Percentiles rank a stretch among this genome's conserved stretches.
Conservation (phyloP, 768 basidiomycete species). For the Tricholoma terreum region DNA sequence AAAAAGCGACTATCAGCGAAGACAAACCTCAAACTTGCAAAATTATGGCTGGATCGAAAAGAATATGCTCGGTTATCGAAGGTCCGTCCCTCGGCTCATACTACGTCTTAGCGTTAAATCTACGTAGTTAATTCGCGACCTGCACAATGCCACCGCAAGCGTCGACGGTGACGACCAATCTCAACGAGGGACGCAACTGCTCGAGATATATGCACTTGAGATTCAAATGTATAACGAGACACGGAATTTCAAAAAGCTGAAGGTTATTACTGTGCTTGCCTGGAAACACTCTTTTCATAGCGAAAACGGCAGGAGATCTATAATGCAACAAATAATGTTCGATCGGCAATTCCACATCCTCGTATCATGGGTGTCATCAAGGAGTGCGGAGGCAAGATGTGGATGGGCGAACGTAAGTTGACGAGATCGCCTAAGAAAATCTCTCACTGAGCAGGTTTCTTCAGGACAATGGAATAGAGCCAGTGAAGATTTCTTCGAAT, state of each 20-base stretch:
- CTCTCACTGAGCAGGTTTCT: conserved; percentile 1
- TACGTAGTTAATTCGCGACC: conserved; percentile 69
- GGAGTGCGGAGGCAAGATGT: conserved; percentile 99
- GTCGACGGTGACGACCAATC: conserved; percentile 80
- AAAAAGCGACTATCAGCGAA: conserved; percentile 90
- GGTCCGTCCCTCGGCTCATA: conserved; percentile 37
- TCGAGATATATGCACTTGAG: conserved; percentile 97
- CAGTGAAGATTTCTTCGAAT: conserved; percentile 98
- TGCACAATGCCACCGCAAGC: conserved; percentile 61
- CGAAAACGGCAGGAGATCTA: conserved; percentile 77
- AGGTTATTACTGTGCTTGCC: conserved; percentile 43
- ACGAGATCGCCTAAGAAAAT: neutral
- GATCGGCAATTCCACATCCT: conserved; percentile 96
- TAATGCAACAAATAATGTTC: conserved; percentile 88
- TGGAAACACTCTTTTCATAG: neutral
- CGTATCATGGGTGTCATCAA: conserved; percentile 99
- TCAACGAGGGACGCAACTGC: conserved; percentile 88
- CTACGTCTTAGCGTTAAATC: neutral
- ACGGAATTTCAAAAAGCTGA: conserved; percentile 92
- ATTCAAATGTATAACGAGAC: conserved; percentile 99
- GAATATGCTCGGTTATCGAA: conserved; percentile 84
- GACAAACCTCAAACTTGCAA: conserved; percentile 95
- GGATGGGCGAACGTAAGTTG: conserved; percentile 95
- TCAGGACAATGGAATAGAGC: conserved; percentile 95
- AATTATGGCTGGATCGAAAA: conserved; percentile 93